A percentile compares a stretch with the other conserved stretches of the same genome.
phyloP scores from a whole-genome alignment of 441 rosid genomes.

The Arabidopsis hybrid region DNA sequence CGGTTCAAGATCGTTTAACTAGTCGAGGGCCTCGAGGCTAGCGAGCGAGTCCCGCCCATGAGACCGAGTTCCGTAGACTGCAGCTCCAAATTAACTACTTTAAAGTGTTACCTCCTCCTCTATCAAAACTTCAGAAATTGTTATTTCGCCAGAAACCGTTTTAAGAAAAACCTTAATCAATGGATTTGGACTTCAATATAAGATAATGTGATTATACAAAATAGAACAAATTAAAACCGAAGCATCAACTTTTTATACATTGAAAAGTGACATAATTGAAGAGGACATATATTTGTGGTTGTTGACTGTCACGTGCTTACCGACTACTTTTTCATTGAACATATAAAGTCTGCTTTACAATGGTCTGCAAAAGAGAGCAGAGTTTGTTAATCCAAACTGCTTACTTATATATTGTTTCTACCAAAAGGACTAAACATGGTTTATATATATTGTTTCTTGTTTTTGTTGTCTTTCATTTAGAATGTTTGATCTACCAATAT shows the following conservation, averaged over 20 bases:
- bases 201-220: background rate
- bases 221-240: background rate
- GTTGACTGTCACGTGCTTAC: conserved; percentile 34
- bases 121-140: background rate
- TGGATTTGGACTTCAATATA: background rate
- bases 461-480: background rate
- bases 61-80: background rate
- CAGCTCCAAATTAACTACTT: background rate
- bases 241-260: background rate
- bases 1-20: background rate
- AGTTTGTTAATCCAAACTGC: conserved; percentile 24
- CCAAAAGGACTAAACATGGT: conserved; percentile 5
- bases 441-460: conserved; percentile 4
- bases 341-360: conserved; percentile 14
- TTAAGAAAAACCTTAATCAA: background rate
- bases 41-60: background rate
- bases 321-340: conserved; percentile 6
- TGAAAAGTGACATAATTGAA: conserved; percentile 11
- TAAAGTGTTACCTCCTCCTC: background rate
- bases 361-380: conserved; percentile 18
- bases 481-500: background rate
- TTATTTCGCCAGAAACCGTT: background rate
- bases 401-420: background rate
- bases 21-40: background rate
- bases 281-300: background rate